Evolutionary conservation across 2,329 filamentous ascomycete genomes (phyloP), one percentile per base, ranked within the genome.

Genomic region (Colletotrichum liriopes): DNA sequence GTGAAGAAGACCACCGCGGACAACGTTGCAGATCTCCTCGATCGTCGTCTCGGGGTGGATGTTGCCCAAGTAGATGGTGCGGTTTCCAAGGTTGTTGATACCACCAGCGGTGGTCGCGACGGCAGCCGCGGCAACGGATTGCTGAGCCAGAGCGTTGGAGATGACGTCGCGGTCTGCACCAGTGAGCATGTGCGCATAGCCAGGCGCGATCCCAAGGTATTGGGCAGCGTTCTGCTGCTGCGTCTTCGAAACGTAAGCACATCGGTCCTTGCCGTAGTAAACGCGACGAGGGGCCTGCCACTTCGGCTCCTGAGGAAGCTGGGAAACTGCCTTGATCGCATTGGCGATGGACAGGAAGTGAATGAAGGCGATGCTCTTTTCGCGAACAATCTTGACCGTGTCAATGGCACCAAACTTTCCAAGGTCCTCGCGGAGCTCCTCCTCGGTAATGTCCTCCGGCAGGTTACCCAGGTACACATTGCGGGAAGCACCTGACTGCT

Each of bases 21-120:
- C 96, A 69, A 99, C 96, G 80, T 99, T 99, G 89, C 96, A 99
- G 81, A 99, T 99, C 85, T 99, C 96, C 85, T 99, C 96, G 77
- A 98, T 97, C 2, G 96, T 98, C 1, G 96, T 99, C 85, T 99
- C 96, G 0, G 96, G 96, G 82, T 99, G 96, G 76, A 99, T 99
- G 84, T 99, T 99, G 77, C 96, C 96, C 8, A 99, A 89, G 81
- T 99, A 99, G 75, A 99, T 97, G 54, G 96, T 99, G 74, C 96
- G 90, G 86, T 99, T 99, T 65, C 96, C 96, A 51, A 99, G 87
- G 82, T 99, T 99, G 86, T 97, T 98, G 77, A 98, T 96, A 74
- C 96, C 96, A 77, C 96, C 96, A 74, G 96, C 96, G 9, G 95
- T 97, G 3, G 96, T 99, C 43, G 96, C 96, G 71, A 99, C 96